phyloP scores from a whole-genome alignment of 306 rosid species.

The Luffa acutangula region DNA sequence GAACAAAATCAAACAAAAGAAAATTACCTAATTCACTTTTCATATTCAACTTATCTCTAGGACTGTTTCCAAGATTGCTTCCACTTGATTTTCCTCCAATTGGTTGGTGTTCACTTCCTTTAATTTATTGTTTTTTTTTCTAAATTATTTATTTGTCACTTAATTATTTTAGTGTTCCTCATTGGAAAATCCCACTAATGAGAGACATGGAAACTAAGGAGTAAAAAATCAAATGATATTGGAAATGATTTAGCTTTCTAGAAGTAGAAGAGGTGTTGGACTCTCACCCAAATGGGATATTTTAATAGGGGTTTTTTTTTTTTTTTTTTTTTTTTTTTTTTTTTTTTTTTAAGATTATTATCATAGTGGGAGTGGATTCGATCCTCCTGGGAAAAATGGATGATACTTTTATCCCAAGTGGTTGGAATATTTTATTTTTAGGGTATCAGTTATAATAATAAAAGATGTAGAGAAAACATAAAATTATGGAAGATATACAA shows the following conservation, averaged over 20 bases:
- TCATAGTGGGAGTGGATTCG: neutral
- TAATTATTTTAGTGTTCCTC: neutral
- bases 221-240: neutral
- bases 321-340: too few species aligned
- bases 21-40: slow-evolving; percentile 39
- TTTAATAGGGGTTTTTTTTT: neutral
- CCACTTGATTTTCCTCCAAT: neutral
- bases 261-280: neutral
- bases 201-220: neutral
- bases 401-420: too few species aligned
- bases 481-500: too few species aligned
- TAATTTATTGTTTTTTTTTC: neutral
- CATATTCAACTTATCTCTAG: neutral
- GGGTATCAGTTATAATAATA: too few species aligned
- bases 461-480: too few species aligned
- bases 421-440: too few species aligned
- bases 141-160: neutral
- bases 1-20: slow-evolving; percentile 24
- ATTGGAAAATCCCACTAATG: neutral
- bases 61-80: neutral
- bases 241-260: neutral
- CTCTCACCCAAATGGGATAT: neutral
- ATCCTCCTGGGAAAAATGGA: too few species aligned
- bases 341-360: neutral
- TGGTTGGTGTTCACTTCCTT: neutral